Percentiles rank a stretch among this genome's conserved stretches.
These are phyloP conservation scores for Colletotrichum orchidophilum DNA, from an alignment of 2,329 filamentous ascomycete genomes.

Conservation along the genomic window DNA sequence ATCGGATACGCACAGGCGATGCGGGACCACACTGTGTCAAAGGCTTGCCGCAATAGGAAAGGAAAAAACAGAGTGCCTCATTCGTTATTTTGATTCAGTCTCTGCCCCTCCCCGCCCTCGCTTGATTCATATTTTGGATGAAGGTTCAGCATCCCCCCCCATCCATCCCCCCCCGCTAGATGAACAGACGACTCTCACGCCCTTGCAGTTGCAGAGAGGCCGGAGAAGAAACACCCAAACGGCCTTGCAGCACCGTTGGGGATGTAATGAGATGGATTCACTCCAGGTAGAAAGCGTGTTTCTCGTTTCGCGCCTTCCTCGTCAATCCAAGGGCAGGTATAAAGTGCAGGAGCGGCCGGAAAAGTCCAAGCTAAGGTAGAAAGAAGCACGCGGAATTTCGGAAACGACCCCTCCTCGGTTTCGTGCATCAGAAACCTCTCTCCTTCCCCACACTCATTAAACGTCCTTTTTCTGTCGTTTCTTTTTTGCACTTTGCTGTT, in stretches of 20 bases:
- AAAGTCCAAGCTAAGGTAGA: slow-evolving; percentile 20
- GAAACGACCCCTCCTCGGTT: slow-evolving; percentile 29
- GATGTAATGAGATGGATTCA: neutral
- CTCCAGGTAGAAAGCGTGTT: neutral
- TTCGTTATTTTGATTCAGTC: slow-evolving; percentile 15
- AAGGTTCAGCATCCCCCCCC: neutral
- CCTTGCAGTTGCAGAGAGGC: too few species aligned
- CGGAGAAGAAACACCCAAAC: neutral
- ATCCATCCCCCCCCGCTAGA: too few species aligned
- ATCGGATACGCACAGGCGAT: neutral
- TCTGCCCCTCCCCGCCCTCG: neutral
- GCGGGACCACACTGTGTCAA: slow-evolving; percentile 3
- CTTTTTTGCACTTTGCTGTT: neutral
- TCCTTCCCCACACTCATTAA: slow-evolving; percentile 34
- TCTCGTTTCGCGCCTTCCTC: neutral
- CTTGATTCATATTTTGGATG: neutral
- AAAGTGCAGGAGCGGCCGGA: neutral
- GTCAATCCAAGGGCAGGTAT: neutral
- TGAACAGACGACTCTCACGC: too few species aligned
- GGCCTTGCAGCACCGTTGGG: neutral
- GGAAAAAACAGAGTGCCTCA: slow-evolving; percentile 28
- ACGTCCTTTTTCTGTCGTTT: slow-evolving; percentile 7
- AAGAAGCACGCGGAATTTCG: too few species aligned
- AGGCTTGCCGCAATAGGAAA: slow-evolving; percentile 27
- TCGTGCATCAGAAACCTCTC: slow-evolving; percentile 18